A percentile compares a stretch with the other conserved stretches of the same genome.
Evolutionary conservation across 2,329 filamentous ascomycete species (phyloP).

Genomic region (Rugonectria rugulosa): DNA sequence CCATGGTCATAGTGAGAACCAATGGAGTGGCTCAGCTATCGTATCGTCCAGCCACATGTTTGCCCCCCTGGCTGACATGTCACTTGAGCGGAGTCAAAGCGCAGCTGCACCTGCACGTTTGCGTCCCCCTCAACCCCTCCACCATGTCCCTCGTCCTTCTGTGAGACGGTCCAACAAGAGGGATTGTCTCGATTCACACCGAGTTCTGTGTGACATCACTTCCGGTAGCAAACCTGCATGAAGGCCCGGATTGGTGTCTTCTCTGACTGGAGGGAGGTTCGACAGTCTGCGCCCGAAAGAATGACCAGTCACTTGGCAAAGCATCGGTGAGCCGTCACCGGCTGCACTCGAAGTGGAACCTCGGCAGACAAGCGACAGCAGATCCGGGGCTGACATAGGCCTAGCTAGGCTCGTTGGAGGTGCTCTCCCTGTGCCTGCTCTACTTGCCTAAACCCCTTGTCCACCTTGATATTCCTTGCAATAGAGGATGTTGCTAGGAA

Average conservation of each 20-base stretch:
- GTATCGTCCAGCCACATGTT: constrained; percentile 10
- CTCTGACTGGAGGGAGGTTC: constrained; percentile 7
- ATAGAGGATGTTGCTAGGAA: too few relatives aligned
- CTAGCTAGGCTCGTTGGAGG: too few relatives aligned
- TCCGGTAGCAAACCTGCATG: constrained; percentile 26
- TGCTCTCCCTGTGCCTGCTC: neutral
- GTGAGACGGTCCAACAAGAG: constrained; percentile 15
- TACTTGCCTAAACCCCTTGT: neutral
- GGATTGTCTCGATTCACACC: neutral
- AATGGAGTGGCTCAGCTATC: constrained; percentile 5
- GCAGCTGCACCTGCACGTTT: constrained; percentile 19
- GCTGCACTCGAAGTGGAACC: neutral
- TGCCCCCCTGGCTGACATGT: constrained; percentile 13
- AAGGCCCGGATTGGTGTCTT: constrained; percentile 13
- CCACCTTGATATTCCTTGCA: neutral
- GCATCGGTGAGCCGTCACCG: neutral
- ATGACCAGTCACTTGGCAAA: constrained; percentile 18
- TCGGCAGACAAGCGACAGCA: neutral
- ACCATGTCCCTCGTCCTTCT: constrained; percentile 9
- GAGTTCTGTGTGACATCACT: constrained; percentile 13
- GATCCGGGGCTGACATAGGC: neutral
- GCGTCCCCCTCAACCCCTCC: constrained; percentile 8
- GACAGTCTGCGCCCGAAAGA: constrained; percentile 1
- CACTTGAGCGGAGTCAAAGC: constrained; percentile 19
- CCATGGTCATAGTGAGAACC: constrained; percentile 32